Conservation (phyloP, 352 stramenopile species). For the Phytopythium montanum region DNA sequence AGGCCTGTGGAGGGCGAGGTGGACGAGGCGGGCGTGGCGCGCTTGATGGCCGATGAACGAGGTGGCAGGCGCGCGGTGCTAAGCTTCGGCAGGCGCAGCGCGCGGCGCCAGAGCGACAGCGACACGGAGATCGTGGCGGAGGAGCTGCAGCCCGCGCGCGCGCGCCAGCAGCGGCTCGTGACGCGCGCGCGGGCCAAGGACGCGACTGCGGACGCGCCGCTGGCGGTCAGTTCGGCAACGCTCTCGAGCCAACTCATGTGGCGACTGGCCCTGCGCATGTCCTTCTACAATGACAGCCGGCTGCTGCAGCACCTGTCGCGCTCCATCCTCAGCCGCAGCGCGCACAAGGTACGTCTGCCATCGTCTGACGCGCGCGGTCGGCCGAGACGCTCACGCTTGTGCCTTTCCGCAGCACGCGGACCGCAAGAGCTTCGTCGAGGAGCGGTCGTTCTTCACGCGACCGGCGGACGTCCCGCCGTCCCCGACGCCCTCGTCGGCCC, state of each 20-base stretch:
- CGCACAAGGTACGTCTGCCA: constrained; percentile 38
- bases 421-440: constrained; percentile 8
- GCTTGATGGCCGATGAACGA: constrained; percentile 5
- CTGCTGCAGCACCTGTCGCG: constrained; percentile 66
- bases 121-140: constrained; percentile 43
- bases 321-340: constrained; percentile 49
- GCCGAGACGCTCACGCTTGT: neutral
- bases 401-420: constrained; percentile 2
- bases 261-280: constrained; percentile 64
- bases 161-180: constrained; percentile 16
- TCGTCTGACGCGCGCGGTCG: neutral
- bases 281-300: constrained; percentile 57
- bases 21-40: neutral
- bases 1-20: no score
- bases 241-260: constrained; percentile 58
- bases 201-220: constrained; percentile 18
- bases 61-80: neutral
- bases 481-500: constrained; percentile 1
- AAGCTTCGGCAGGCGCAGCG: neutral
- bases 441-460: constrained; percentile 7
- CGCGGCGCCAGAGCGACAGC: constrained; percentile 13
- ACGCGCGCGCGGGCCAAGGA: constrained; percentile 25
- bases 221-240: constrained; percentile 13
- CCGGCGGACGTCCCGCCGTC: neutral
- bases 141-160: constrained; percentile 37